A percentile compares a stretch with the other conserved stretches of the same genome.
Conservation (phyloP, 2,329 filamentous ascomycete species). For the Corniculantispora saksenae region DNA sequence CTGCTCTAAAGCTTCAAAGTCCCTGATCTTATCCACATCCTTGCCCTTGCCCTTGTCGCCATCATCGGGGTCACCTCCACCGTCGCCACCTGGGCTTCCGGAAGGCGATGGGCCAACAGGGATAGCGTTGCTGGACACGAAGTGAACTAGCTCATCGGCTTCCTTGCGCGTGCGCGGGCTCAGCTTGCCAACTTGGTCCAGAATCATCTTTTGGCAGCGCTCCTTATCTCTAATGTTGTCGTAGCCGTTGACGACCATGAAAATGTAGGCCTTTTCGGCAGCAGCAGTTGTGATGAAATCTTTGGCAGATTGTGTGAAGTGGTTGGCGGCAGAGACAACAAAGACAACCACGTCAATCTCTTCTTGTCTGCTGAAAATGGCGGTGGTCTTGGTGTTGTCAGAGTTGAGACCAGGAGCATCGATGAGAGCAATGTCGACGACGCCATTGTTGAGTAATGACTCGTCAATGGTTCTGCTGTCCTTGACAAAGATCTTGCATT, state of each 20-base stretch:
- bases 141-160: slow-evolving; percentile 88
- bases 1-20: slow-evolving; percentile 87
- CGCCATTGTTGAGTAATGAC: slow-evolving; percentile 92
- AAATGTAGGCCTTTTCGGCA: slow-evolving; percentile 96
- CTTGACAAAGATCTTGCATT: slow-evolving; percentile 96
- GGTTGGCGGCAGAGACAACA: slow-evolving; percentile 94
- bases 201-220: slow-evolving; percentile 86
- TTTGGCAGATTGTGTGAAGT: slow-evolving; percentile 96
- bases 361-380: slow-evolving; percentile 94
- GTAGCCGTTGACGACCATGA: slow-evolving; percentile 97
- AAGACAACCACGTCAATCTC: slow-evolving; percentile 99
- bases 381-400: slow-evolving; percentile 95
- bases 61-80: slow-evolving; percentile 56
- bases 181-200: slow-evolving; percentile 85
- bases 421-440: slow-evolving; percentile 96
- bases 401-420: slow-evolving; percentile 95
- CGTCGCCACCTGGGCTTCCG: slow-evolving; percentile 57
- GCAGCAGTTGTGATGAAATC: slow-evolving; percentile 97
- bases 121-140: slow-evolving; percentile 95
- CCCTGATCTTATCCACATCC: slow-evolving; percentile 80
- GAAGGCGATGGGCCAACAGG: slow-evolving; percentile 66
- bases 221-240: slow-evolving; percentile 92
- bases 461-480: slow-evolving; percentile 88
- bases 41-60: slow-evolving; percentile 79
- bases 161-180: slow-evolving; percentile 94